phyloP scores from a whole-genome alignment of 1,284 basidiomycete genomes.

The Papiliotrema nemorosa region DNA sequence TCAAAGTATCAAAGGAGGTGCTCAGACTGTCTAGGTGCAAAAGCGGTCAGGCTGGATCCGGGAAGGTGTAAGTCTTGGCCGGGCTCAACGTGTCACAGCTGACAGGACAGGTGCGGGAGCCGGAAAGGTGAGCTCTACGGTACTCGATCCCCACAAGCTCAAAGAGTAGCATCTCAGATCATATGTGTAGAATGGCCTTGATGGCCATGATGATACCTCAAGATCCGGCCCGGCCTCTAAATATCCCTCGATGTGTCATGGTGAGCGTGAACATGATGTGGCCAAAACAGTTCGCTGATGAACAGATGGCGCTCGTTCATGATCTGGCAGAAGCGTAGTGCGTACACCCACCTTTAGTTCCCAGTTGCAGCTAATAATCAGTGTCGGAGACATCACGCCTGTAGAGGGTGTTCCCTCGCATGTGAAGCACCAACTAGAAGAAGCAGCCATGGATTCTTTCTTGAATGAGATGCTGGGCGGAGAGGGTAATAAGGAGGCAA shows the following conservation, averaged over 20 bases:
- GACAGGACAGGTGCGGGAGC: slow-evolving; percentile 60
- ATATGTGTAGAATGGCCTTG: slow-evolving; percentile 96
- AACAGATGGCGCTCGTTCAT: slow-evolving; percentile 76
- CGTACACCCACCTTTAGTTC: slow-evolving; percentile 7
- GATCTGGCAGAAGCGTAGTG: slow-evolving; percentile 91
- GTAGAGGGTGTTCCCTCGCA: slow-evolving; percentile 76
- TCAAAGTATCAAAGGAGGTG: neutral
- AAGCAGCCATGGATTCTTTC: slow-evolving; percentile 90
- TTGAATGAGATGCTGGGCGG: slow-evolving; percentile 83
- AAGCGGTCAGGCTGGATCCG: slow-evolving; percentile 93
- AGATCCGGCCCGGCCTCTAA: slow-evolving; percentile 59
- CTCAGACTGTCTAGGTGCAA: slow-evolving; percentile 67
- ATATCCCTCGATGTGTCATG: slow-evolving; percentile 62
- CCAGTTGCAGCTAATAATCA: slow-evolving; percentile 12
- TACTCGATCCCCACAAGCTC: neutral
- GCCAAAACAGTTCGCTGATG: slow-evolving; percentile 3
- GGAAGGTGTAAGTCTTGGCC: slow-evolving; percentile 59
- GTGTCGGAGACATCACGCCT: slow-evolving; percentile 90
- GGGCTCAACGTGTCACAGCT: slow-evolving; percentile 2
- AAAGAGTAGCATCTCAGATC: slow-evolving; percentile 75
- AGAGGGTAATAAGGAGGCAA: slow-evolving; percentile 59
- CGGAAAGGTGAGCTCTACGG: slow-evolving; percentile 63
- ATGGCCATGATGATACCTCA: slow-evolving; percentile 73
- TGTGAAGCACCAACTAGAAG: slow-evolving; percentile 63
- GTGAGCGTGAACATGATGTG: slow-evolving; percentile 12